phyloP scores from a whole-genome alignment of 2,329 filamentous ascomycete species.

The Epichloe hybrida region DNA sequence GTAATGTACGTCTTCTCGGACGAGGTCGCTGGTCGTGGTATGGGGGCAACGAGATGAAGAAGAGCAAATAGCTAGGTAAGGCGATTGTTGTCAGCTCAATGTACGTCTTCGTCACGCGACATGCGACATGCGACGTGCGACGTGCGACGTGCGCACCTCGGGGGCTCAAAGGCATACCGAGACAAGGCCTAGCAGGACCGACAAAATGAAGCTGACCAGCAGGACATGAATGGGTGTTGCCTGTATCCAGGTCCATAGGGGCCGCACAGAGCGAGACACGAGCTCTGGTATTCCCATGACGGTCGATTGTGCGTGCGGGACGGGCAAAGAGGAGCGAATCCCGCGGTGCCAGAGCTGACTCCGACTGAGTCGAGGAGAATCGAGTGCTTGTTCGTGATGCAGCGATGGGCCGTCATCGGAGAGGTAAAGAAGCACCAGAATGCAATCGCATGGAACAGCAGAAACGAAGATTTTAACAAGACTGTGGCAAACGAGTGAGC shows the following conservation, averaged over 20 bases:
- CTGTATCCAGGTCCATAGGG: conserved; percentile 22
- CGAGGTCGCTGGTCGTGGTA: conserved; percentile 56
- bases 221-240: conserved; percentile 27
- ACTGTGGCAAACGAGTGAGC: background rate
- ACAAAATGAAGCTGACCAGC: conserved; percentile 20
- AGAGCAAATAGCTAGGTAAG: conserved; percentile 40
- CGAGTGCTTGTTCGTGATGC: background rate
- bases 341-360: background rate
- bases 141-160: too few species aligned
- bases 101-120: too few species aligned
- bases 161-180: conserved; percentile 17
- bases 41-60: conserved; percentile 65
- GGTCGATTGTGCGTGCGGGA: background rate
- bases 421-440: background rate
- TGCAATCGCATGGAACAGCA: background rate
- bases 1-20: conserved; percentile 83
- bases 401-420: background rate
- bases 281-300: conserved; percentile 14
- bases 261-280: conserved; percentile 20
- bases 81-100: conserved; percentile 5
- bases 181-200: conserved; percentile 22
- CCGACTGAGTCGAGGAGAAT: background rate
- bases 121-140: too few species aligned
- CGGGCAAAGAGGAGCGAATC: background rate
- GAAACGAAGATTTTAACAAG: background rate